A percentile compares a stretch with the other conserved stretches of the same genome.
phyloP scores from a whole-genome alignment of 202 grass and related monocot genomes.

The Tripidium arundinaceum region DNA sequence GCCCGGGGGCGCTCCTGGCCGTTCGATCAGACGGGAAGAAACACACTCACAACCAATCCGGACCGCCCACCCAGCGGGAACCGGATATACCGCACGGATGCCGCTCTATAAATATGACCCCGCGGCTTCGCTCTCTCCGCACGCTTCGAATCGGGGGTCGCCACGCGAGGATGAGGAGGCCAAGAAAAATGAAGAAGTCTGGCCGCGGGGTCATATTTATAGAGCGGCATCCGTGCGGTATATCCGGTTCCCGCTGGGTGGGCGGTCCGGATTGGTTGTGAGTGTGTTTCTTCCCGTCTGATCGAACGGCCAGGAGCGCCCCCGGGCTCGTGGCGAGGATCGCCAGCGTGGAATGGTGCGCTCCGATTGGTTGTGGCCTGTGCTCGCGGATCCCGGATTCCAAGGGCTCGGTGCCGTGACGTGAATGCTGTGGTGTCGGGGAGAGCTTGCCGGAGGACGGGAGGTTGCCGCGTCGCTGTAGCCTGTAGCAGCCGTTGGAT shows the following conservation, averaged over 20 bases:
- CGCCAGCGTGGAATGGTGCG: neutral
- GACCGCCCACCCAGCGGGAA: neutral
- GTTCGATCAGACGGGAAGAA: constrained; percentile 16
- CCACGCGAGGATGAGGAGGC: constrained; percentile 12
- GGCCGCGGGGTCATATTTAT: constrained; percentile 14
- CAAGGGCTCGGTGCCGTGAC: no score
- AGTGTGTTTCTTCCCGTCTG: constrained; percentile 23
- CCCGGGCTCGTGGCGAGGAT: neutral
- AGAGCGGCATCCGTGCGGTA: neutral
- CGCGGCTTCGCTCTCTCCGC: constrained; percentile 4
- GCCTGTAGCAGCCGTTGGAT: neutral
- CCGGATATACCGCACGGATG: constrained; percentile 3
- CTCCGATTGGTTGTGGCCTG: neutral
- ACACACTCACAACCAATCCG: constrained; percentile 14
- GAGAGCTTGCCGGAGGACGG: neutral
- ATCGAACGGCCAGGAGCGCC: neutral
- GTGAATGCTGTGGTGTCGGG: no score
- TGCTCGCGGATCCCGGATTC: neutral
- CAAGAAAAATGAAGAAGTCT: rapidly evolving
- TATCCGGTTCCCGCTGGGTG: neutral
- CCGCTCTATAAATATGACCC: constrained; percentile 15
- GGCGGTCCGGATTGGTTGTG: constrained; percentile 11
- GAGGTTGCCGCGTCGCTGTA: neutral
- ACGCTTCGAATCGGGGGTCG: constrained; percentile 22
- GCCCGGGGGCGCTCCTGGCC: rapidly evolving